These are phyloP conservation scores for Boletellus deceptivus DNA, from an alignment of 1,284 basidiomycete species.

Conservation along the genomic window DNA sequence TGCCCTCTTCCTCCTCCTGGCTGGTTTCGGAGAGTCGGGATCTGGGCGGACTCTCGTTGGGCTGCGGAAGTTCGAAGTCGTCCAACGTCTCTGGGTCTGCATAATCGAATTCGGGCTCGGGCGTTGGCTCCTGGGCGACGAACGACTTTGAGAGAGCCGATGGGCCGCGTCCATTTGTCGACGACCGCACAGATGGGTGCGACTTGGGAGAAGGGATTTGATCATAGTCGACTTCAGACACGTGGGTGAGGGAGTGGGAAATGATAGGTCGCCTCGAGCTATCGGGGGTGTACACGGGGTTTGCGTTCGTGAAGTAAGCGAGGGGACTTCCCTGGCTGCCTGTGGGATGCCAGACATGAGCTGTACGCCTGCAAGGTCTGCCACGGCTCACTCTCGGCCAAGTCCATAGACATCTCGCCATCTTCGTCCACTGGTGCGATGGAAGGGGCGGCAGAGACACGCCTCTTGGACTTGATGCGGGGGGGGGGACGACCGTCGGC, in stretches of 20 bases:
- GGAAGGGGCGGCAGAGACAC: conserved; percentile 38
- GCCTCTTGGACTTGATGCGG: conserved; percentile 46
- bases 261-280: conserved; percentile 47
- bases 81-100: conserved; percentile 17
- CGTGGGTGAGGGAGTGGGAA: conserved; percentile 50
- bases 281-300: conserved; percentile 45
- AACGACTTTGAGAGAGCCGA: conserved; percentile 46
- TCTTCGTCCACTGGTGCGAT: conserved; percentile 50
- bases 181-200: conserved; percentile 37
- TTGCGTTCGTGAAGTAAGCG: conserved; percentile 53
- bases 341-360: conserved; percentile 12
- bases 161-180: conserved; percentile 42
- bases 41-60: conserved; percentile 34
- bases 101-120: conserved; percentile 29
- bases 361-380: not conserved
- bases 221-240: conserved; percentile 62
- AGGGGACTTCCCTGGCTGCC: conserved; percentile 45
- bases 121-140: conserved; percentile 29
- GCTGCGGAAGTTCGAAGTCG: conserved; percentile 37
- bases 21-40: conserved; percentile 38
- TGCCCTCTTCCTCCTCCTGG: conserved; percentile 33
- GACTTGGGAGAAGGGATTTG: conserved; percentile 62
- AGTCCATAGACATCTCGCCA: conserved; percentile 71
- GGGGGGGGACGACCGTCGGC: conserved; percentile 64
- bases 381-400: conserved; percentile 52